Evolutionary conservation across 768 basidiomycete species (phyloP).

Genomic region (Dictyophora rubrovolvata): DNA sequence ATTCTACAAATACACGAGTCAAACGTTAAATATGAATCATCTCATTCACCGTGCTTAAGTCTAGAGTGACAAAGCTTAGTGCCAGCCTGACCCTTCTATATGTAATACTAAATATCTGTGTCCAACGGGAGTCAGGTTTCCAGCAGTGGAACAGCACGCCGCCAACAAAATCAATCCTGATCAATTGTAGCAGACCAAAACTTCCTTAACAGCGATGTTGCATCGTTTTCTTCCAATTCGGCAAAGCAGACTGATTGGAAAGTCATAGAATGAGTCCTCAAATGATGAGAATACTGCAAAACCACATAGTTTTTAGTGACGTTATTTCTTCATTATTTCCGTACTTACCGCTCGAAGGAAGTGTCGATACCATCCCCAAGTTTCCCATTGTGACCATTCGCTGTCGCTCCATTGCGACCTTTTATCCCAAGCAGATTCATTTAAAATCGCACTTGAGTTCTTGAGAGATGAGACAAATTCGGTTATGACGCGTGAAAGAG

Average conservation of each 20-base stretch:
- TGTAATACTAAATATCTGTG: no score
- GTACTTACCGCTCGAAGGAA: conserved; percentile 68
- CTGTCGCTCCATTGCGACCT: conserved; percentile 59
- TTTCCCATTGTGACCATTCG: conserved; percentile 80
- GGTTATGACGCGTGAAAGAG: conserved; percentile 60
- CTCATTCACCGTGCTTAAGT: no score
- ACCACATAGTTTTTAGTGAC: neutral
- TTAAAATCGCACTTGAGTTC: conserved; percentile 46
- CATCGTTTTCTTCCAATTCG: conserved; percentile 51
- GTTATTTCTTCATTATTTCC: neutral
- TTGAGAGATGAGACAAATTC: conserved; percentile 63
- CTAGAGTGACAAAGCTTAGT: no score
- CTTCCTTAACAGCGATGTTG: conserved; percentile 48
- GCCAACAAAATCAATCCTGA: conserved; percentile 27
- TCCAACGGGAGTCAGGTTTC: no score
- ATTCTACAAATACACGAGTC: no score
- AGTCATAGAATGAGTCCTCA: conserved; percentile 65
- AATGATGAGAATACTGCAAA: conserved; percentile 65
- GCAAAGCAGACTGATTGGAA: conserved; percentile 60
- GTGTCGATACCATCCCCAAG: conserved; percentile 86
- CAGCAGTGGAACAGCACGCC: neutral
- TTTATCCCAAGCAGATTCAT: conserved; percentile 58
- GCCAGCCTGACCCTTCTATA: no score
- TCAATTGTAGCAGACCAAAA: conserved; percentile 66
- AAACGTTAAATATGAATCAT: no score